phyloP scores from a whole-genome alignment of 2,329 filamentous ascomycete species.

The Aspergillus amoenus region DNA sequence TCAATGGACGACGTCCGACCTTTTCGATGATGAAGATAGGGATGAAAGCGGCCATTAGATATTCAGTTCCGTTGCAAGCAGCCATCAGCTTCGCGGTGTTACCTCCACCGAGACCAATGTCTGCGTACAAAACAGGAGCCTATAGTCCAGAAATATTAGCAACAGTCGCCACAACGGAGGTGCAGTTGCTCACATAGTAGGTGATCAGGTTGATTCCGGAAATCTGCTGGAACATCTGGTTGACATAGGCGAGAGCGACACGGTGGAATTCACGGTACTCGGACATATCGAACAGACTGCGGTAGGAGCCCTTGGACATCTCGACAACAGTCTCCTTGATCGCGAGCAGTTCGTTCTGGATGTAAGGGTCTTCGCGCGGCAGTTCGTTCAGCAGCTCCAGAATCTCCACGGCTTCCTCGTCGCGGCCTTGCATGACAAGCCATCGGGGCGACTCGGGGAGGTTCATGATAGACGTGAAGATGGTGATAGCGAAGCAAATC shows the following conservation, averaged over 20 bases:
- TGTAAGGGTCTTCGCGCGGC: slow-evolving; percentile 12
- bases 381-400: slow-evolving; percentile 13
- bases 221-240: slow-evolving; percentile 56
- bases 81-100: slow-evolving; percentile 39
- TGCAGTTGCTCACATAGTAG: slow-evolving; percentile 38
- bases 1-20: slow-evolving; percentile 8
- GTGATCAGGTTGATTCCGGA: slow-evolving; percentile 47
- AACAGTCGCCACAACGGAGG: slow-evolving; percentile 12
- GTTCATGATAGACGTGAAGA: slow-evolving; percentile 18
- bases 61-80: slow-evolving; percentile 54
- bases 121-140: background rate
- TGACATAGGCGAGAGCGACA: slow-evolving; percentile 55
- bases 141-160: background rate
- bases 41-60: slow-evolving; percentile 52
- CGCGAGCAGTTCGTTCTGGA: slow-evolving; percentile 3
- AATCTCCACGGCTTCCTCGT: slow-evolving; percentile 14
- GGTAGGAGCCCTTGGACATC: slow-evolving; percentile 51
- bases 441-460: slow-evolving; percentile 20
- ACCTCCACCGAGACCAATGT: background rate
- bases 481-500: slow-evolving; percentile 18
- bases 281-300: slow-evolving; percentile 59
- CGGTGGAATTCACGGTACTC: slow-evolving; percentile 58
- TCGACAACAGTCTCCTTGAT: slow-evolving; percentile 56
- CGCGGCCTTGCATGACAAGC: slow-evolving; percentile 17
- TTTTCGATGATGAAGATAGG: slow-evolving; percentile 43